Percentiles rank a stretch among this genome's conserved stretches.
Evolutionary conservation across 306 rosid genomes (phyloP).

Genomic region (Ammopiptanthus mongolicus): DNA sequence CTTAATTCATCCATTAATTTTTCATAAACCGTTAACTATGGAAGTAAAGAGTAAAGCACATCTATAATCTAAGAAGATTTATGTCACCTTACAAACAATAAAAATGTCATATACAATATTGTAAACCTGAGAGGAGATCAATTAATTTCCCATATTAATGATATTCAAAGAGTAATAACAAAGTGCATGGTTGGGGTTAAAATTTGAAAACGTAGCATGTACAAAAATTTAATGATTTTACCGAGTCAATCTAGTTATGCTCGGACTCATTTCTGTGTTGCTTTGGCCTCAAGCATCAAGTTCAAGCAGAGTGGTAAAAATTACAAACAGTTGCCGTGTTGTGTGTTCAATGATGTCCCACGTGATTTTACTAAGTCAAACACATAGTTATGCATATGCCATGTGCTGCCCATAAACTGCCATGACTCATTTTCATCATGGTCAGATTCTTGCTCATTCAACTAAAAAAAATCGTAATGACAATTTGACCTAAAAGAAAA

Average conservation of each 20-base stretch:
- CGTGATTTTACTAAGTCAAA: neutral
- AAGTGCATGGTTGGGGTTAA: neutral
- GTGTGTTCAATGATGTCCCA: neutral
- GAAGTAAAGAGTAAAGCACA: too few relatives aligned
- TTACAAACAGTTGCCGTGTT: neutral
- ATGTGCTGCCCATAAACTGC: neutral
- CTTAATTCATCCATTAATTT: too few relatives aligned
- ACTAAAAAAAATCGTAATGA: neutral
- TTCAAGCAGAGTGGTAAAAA: neutral
- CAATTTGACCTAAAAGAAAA: slow-evolving; percentile 5
- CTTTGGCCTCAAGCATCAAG: neutral
- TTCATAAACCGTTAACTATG: too few relatives aligned
- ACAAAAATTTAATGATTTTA: neutral
- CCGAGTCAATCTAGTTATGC: neutral
- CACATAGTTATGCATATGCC: neutral
- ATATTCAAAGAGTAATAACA: too few relatives aligned
- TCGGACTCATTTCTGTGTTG: neutral
- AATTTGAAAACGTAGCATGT: neutral
- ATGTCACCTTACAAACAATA: too few relatives aligned
- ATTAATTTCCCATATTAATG: too few relatives aligned
- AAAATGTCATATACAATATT: too few relatives aligned
- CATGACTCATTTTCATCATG: neutral
- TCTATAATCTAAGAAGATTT: too few relatives aligned
- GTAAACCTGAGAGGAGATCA: too few relatives aligned
- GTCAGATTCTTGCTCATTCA: neutral